phyloP scores from a whole-genome alignment of 2,329 filamentous ascomycete species.

The Epichloe scottii region DNA sequence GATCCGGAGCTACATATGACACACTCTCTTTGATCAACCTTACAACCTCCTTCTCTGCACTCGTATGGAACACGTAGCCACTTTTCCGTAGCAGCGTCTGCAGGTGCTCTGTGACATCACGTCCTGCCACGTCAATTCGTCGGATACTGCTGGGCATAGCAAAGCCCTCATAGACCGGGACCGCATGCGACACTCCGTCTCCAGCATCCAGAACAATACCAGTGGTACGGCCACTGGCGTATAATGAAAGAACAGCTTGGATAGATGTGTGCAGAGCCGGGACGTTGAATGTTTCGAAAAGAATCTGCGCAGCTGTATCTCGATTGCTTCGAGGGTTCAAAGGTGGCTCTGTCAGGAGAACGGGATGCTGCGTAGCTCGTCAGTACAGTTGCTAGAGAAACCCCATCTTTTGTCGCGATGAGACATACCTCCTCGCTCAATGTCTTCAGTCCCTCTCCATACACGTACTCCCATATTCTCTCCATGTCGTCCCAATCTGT shows the following conservation, averaged over 20 bases:
- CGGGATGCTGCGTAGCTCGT: conserved; percentile 56
- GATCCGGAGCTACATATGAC: conserved; percentile 82
- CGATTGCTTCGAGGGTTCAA: conserved; percentile 92
- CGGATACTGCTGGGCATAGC: conserved; percentile 92
- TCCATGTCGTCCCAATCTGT: conserved; percentile 99
- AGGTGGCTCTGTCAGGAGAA: conserved; percentile 89
- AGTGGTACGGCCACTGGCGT: conserved; percentile 89
- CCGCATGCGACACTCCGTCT: conserved; percentile 92
- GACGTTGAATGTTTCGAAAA: conserved; percentile 98
- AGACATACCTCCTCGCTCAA: conserved; percentile 75
- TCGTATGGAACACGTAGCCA: conserved; percentile 92
- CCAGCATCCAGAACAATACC: conserved; percentile 92
- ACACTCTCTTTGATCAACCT: conserved; percentile 92
- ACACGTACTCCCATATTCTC: conserved; percentile 97
- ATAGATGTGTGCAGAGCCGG: conserved; percentile 94
- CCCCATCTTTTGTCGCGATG: neutral
- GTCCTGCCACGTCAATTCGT: conserved; percentile 87
- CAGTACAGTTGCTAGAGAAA: conserved; percentile 3
- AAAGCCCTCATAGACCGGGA: conserved; percentile 96
- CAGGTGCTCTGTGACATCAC: conserved; percentile 92
- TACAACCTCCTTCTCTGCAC: conserved; percentile 98
- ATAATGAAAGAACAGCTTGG: conserved; percentile 89
- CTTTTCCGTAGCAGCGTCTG: conserved; percentile 84
- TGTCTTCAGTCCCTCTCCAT: conserved; percentile 89
- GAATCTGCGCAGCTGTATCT: conserved; percentile 89